A percentile compares a stretch with the other conserved stretches of the same genome.
Conservation (phyloP, 75 land plant genomes). For the Cupressus sempervirens region DNA sequence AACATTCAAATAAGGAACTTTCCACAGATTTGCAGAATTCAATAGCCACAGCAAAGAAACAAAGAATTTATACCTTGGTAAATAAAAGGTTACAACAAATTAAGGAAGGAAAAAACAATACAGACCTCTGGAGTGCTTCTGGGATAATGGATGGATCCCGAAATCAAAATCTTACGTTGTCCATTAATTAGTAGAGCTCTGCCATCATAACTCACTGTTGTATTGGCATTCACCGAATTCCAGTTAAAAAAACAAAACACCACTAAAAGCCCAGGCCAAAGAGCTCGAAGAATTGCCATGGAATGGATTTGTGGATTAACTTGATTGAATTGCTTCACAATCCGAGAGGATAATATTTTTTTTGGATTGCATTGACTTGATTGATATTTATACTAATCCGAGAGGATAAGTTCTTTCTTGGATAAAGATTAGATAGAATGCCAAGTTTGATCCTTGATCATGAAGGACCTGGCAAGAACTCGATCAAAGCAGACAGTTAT, state of each 20-base stretch:
- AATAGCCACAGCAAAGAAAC: background rate
- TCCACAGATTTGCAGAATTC: too few relatives aligned
- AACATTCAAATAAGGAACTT: too few relatives aligned
- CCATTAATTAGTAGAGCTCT: conserved; percentile 25
- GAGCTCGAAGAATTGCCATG: background rate
- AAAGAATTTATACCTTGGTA: too few relatives aligned
- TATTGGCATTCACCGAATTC: background rate
- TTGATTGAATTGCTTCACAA: background rate
- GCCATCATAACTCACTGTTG: conserved; percentile 19
- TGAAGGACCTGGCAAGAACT: background rate
- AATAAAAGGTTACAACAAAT: background rate
- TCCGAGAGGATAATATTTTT: too few relatives aligned
- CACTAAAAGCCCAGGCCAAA: background rate
- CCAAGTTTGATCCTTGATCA: too few relatives aligned
- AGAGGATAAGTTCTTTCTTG: background rate
- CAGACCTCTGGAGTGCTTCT: conserved; percentile 25
- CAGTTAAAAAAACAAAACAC: background rate
- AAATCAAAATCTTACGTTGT: conserved; percentile 23
- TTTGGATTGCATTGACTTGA: too few relatives aligned
- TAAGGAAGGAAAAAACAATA: background rate
- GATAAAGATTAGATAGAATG: too few relatives aligned
- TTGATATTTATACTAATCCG: background rate
- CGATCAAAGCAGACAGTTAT: background rate
- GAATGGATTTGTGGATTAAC: background rate
- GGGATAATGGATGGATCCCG: conserved; percentile 36